phyloP scores from a whole-genome alignment of 1,139 yeast genomes.

The Scheffersomyces segobiensis region DNA sequence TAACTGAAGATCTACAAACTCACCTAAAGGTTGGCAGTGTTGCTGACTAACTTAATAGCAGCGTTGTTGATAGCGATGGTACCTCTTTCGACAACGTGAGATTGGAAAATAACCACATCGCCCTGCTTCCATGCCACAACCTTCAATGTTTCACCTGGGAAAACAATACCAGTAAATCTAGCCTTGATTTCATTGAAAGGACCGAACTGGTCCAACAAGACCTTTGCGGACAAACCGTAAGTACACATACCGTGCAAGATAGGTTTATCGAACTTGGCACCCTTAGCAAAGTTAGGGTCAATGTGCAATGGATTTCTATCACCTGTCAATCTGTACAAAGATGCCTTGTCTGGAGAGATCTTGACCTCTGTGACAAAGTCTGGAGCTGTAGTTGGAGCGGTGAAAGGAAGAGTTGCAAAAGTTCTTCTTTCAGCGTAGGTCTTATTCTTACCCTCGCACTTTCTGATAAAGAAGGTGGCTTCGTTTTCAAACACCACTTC shows the following conservation, averaged over 20 bases:
- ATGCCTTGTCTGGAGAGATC: slow-evolving; percentile 79
- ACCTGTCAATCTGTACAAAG: slow-evolving; percentile 87
- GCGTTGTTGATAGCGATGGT: slow-evolving; percentile 84
- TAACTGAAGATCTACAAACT: background rate
- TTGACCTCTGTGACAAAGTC: slow-evolving; percentile 63
- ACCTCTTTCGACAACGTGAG: slow-evolving; percentile 78
- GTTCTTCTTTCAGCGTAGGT: slow-evolving; percentile 47
- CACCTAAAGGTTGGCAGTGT: slow-evolving; percentile 42
- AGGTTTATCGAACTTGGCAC: slow-evolving; percentile 84
- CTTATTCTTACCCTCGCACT: slow-evolving; percentile 68
- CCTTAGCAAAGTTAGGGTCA: slow-evolving; percentile 87
- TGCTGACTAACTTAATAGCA: slow-evolving; percentile 66
- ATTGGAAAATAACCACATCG: slow-evolving; percentile 74
- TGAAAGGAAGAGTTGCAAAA: slow-evolving; percentile 66
- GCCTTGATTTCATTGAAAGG: slow-evolving; percentile 83
- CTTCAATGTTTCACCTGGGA: slow-evolving; percentile 92
- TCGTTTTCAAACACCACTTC: slow-evolving; percentile 77
- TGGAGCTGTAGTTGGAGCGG: slow-evolving; percentile 65
- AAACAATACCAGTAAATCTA: slow-evolving; percentile 88
- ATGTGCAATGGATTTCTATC: slow-evolving; percentile 95
- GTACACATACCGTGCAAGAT: slow-evolving; percentile 92
- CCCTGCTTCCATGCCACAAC: slow-evolving; percentile 83
- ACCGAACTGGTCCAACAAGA: slow-evolving; percentile 78
- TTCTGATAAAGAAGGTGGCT: slow-evolving; percentile 83
- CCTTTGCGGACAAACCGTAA: slow-evolving; percentile 80